These are phyloP conservation scores for Sinapis alba DNA, from an alignment of 441 rosid genomes.

Conservation along the genomic window DNA sequence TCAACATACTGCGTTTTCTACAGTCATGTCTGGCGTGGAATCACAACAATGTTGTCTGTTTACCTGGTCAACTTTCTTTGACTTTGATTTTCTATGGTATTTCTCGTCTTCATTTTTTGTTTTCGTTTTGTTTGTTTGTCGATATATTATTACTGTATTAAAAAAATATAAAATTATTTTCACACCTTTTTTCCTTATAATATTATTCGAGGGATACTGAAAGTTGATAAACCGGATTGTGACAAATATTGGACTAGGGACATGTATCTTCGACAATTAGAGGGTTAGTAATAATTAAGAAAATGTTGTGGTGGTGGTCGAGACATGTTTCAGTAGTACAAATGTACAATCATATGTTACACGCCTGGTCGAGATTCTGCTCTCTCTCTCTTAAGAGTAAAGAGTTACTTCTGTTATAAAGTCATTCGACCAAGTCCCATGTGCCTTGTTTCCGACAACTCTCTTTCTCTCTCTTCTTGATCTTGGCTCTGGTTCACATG, in stretches of 20 bases:
- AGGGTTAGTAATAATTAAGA: not conserved
- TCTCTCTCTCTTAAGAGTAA: slow-evolving; percentile 14
- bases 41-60: slow-evolving; percentile 9
- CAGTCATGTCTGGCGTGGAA: slow-evolving; percentile 12
- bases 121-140: not conserved
- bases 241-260: slow-evolving; percentile 31
- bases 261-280: slow-evolving; percentile 21
- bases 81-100: slow-evolving; percentile 27
- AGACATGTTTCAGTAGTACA: slow-evolving; percentile 34
- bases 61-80: slow-evolving; percentile 28
- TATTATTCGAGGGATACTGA: slow-evolving; percentile 15
- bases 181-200: not conserved
- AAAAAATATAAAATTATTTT: not conserved
- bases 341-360: slow-evolving; percentile 32
- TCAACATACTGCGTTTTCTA: not conserved
- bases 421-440: slow-evolving; percentile 27
- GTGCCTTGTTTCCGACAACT: slow-evolving; percentile 36
- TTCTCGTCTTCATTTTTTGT: not conserved
- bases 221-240: slow-evolving; percentile 11
- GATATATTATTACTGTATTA: not conserved
- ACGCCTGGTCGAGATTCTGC: slow-evolving; percentile 31
- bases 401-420: slow-evolving; percentile 22
- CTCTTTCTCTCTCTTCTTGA: slow-evolving; percentile 10
- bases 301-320: slow-evolving; percentile 27
- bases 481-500: slow-evolving; percentile 38